Percentiles rank a stretch among this genome's conserved stretches.
Conservation (phyloP, 1,284 basidiomycete genomes). For the Rhodotorula mucilaginosa region DNA sequence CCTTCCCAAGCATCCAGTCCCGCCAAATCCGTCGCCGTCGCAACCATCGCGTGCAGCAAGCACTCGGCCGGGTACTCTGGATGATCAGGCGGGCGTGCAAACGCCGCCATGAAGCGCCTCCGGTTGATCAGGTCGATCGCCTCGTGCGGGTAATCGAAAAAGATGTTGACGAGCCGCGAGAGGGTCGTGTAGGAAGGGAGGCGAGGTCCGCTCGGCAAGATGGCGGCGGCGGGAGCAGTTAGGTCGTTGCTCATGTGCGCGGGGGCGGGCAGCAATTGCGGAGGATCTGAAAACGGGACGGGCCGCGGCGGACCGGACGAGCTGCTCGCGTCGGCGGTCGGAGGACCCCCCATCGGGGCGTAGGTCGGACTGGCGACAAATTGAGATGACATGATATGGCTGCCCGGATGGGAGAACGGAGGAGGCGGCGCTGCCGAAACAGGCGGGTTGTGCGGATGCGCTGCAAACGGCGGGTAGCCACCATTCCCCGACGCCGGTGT, state of each 20-base stretch:
- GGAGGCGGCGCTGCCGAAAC: not conserved
- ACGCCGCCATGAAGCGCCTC: slow-evolving; percentile 66
- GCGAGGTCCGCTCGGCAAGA: slow-evolving; percentile 1
- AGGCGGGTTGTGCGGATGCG: not conserved
- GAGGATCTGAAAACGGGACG: not conserved
- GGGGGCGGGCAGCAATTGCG: not conserved
- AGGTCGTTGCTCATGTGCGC: not conserved
- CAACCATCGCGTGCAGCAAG: slow-evolving; percentile 78
- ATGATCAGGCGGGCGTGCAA: slow-evolving; percentile 69
- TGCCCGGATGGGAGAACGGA: not conserved
- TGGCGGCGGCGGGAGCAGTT: not conserved
- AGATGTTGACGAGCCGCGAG: slow-evolving; percentile 30
- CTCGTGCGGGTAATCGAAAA: slow-evolving; percentile 34
- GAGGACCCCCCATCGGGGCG: not conserved
- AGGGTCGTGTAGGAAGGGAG: slow-evolving; percentile 14
- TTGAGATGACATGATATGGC: not conserved
- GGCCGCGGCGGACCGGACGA: not conserved
- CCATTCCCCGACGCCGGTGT: too few species aligned
- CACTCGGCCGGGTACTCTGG: slow-evolving; percentile 77
- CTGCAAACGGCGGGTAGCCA: not conserved
- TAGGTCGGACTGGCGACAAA: not conserved
- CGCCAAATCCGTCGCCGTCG: slow-evolving; percentile 72
- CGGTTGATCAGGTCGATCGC: slow-evolving; percentile 54
- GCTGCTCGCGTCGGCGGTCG: not conserved
- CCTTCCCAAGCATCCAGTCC: slow-evolving; percentile 56